Base-by-base conservation (phyloP, 2,329 filamentous ascomycete species). In the Ceratocystiopsis minuta region DNA sequence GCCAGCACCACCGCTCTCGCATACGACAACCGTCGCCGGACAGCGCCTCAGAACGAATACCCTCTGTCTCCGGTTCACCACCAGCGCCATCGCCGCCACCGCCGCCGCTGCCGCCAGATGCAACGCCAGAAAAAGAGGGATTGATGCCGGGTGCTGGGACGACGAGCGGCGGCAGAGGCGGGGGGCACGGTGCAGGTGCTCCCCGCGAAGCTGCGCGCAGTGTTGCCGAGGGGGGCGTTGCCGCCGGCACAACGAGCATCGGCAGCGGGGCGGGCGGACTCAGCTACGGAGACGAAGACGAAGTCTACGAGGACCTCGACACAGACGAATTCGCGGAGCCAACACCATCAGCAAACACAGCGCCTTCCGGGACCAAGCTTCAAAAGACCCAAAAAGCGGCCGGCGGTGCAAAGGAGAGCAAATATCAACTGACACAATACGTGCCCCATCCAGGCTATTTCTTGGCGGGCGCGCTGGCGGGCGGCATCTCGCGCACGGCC, bases 361-460 rank as follows among this genome's bases (percentile, higher is more conserved):
- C 38, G 12, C 6, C 37, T 32, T 14, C 35, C 12, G 44, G 37
- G 34, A 36, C 40, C 40, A 43, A 45, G 44, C 44, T 48, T 44
- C 42, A 43, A n/a, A 38, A 37, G 36, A 16, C 38, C 24, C 34
- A 33, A 12, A 35, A 20, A 5, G 36, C 12, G 18, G 18, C 13
- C 11, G 37, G 16, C 3, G 14, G 16, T 15, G 24, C 20, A 3
- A 32, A 35, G 40, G 20, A 34, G 20, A 43, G 33, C 36, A 24
- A 28, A 16, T 18, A 17, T 57, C 65, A 59, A 66, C 72, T 78
- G 66, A 77, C 72, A 59, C 65, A 68, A 58, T 70, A 80, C 68
- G 67, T 85, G 60, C 83, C 82, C 60, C 74, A 85, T 75, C 71
- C 80, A 93, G 90, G 90, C 72, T 98, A 96, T 65, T 98, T 96